phyloP scores from a whole-genome alignment of 2,329 filamentous ascomycete species.

The Emergomyces pasteurianus region DNA sequence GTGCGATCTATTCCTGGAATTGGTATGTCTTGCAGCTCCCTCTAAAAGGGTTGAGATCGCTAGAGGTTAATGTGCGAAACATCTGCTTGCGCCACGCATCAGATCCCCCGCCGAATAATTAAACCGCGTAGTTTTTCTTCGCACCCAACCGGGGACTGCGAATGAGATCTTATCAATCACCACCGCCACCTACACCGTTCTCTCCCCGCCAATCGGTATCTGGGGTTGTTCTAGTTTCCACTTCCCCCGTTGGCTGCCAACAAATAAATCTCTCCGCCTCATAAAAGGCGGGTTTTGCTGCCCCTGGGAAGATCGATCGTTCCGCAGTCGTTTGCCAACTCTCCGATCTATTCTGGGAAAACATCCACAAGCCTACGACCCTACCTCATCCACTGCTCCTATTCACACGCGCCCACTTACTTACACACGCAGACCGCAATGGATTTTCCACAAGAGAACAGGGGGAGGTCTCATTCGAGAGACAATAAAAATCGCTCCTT shows the following conservation, averaged over 20 bases:
- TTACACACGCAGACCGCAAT: neutral
- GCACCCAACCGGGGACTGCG: neutral
- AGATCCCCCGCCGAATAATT: neutral
- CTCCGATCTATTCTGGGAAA: neutral
- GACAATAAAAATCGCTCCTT: slow-evolving; percentile 29
- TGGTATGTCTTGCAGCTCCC: neutral
- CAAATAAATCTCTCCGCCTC: neutral
- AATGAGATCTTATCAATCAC: neutral
- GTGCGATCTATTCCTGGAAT: neutral
- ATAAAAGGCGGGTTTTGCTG: neutral
- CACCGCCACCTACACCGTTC: neutral
- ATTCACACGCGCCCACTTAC: neutral
- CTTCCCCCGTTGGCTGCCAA: neutral
- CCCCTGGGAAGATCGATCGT: neutral
- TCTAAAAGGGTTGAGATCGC: neutral
- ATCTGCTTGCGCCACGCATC: neutral
- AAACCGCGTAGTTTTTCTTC: neutral
- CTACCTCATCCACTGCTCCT: neutral
- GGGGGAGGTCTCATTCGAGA: slow-evolving; percentile 27
- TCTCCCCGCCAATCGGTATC: neutral
- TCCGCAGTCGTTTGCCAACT: neutral
- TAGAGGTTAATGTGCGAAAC: neutral
- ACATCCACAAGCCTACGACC: neutral
- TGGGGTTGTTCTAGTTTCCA: neutral
- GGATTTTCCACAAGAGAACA: slow-evolving; percentile 16